Evolutionary conservation across 2,329 filamentous ascomycete genomes (phyloP).

Genomic region (Penicillium glabrum): DNA sequence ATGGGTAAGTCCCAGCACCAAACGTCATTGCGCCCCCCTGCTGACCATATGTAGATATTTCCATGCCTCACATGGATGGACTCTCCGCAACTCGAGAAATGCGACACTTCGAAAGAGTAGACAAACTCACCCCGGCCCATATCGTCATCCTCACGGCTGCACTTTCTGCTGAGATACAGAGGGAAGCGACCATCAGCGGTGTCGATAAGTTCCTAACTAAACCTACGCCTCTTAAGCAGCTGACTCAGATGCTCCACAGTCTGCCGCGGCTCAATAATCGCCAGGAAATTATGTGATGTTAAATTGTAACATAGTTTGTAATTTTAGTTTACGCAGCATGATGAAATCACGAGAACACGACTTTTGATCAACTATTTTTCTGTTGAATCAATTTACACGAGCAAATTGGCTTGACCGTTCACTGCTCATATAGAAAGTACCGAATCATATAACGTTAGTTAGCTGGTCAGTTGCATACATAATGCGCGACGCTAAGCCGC

Average conservation of each 20-base stretch:
- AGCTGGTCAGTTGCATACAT: too few species aligned
- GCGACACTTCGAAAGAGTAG: conserved; percentile 21
- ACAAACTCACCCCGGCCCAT: conserved; percentile 6
- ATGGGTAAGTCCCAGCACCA: conserved; percentile 20
- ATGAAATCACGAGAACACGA: not conserved
- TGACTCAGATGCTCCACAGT: conserved; percentile 11
- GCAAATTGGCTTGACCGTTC: too few species aligned
- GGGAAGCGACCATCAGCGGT: conserved; percentile 26
- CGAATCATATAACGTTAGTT: too few species aligned
- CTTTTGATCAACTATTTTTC: not conserved
- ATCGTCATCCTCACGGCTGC: conserved; percentile 29
- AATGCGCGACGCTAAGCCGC: too few species aligned
- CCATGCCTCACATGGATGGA: conserved; percentile 37
- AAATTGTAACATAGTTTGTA: not conserved
- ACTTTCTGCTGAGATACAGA: conserved; percentile 26
- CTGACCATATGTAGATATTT: conserved; percentile 25
- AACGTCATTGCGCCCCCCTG: not conserved
- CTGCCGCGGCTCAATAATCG: not conserved
- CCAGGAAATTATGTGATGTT: not conserved
- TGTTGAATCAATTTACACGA: too few species aligned
- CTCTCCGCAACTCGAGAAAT: conserved; percentile 29
- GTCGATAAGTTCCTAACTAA: conserved; percentile 32
- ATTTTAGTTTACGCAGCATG: not conserved
- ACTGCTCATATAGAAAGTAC: too few species aligned
- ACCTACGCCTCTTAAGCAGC: conserved; percentile 25